Base-by-base conservation (phyloP, 108 stramenopile genomes). In the Thalassiosira profunda region DNA sequence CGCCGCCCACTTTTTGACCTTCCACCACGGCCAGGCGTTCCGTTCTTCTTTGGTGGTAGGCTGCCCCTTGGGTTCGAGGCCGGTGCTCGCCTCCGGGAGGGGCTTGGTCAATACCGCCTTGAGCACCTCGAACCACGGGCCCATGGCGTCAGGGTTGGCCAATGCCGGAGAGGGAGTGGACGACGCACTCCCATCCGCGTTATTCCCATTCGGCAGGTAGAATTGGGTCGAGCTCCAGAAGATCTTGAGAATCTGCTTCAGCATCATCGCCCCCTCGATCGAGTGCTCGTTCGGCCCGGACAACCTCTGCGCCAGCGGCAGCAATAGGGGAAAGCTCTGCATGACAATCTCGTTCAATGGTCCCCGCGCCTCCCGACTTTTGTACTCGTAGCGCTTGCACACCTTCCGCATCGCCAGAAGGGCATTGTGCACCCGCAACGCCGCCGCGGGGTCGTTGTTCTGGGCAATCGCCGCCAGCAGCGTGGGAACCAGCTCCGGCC, bases 1-100 rank as follows among this genome's bases (percentile, higher is more conserved):
- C 5, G 87, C 90, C 5, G 95, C 79, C 97, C 97, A 98, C 83
- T 99, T 99, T 78, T 99, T 99, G 2, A 93, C 90, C 74, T 99
- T 99, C 98, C 98, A 99, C 95, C 96, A 96, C 1, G 97, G 96
- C 96, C 94, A 98, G n/a, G 82, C 79, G 64, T 95, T 92, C 26
- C 97, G 74, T 49, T 96, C 97, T 54, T 94, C 96, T 26, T 86
- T 71, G n/a, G 79, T 46, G 18, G 68, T 78, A 1, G 98, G 97
- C 74, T 97, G 97, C n/a, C n/a, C n/a, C n/a, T n/a, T n/a, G n/a
- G n/a, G n/a, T n/a, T n/a, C n/a, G n/a, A n/a, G n/a, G n/a, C n/a
- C n/a, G n/a, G n/a, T n/a, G 55, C 62, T 75, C 5, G 85, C 87
- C 61, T 96, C 95, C 7, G 92, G 93, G 20, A 95, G 73, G 17